These are phyloP conservation scores for Citrullus colocynthis DNA, from an alignment of 306 rosid genomes.

Conservation along the genomic window DNA sequence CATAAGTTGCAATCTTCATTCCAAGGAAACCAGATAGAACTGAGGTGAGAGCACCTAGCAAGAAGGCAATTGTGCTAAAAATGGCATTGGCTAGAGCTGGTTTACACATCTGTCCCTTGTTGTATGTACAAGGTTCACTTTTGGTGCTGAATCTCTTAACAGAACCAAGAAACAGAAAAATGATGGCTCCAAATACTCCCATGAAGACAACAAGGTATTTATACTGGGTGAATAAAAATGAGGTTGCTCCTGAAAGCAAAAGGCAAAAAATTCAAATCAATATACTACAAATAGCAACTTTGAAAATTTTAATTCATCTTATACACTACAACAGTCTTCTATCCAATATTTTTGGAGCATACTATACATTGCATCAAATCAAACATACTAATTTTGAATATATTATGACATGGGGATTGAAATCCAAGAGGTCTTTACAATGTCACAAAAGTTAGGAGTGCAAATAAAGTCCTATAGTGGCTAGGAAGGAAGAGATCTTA, in stretches of 20 bases:
- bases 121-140: slow-evolving; percentile 60
- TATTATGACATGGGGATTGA: not conserved
- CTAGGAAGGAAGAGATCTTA: too few relatives aligned
- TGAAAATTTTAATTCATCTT: not conserved
- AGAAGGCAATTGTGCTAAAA: slow-evolving; percentile 49
- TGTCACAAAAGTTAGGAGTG: not conserved
- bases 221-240: slow-evolving; percentile 48
- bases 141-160: slow-evolving; percentile 55
- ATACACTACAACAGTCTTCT: not conserved
- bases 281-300: not conserved
- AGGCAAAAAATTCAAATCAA: not conserved
- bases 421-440: not conserved
- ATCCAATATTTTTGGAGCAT: not conserved
- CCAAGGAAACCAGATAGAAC: slow-evolving; percentile 53
- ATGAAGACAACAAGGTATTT: slow-evolving; percentile 43
- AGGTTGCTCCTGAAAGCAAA: slow-evolving; percentile 47
- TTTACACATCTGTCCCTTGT: slow-evolving; percentile 44
- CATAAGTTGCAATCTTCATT: slow-evolving; percentile 69
- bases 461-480: too few relatives aligned
- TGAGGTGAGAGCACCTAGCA: slow-evolving; percentile 49
- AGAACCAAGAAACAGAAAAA: slow-evolving; percentile 56
- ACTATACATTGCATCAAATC: not conserved
- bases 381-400: not conserved
- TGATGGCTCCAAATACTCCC: slow-evolving; percentile 37
- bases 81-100: slow-evolving; percentile 59